Evolutionary conservation across 202 grass and related monocot genomes (phyloP).

Genomic region (Brachypodium distachyon): DNA sequence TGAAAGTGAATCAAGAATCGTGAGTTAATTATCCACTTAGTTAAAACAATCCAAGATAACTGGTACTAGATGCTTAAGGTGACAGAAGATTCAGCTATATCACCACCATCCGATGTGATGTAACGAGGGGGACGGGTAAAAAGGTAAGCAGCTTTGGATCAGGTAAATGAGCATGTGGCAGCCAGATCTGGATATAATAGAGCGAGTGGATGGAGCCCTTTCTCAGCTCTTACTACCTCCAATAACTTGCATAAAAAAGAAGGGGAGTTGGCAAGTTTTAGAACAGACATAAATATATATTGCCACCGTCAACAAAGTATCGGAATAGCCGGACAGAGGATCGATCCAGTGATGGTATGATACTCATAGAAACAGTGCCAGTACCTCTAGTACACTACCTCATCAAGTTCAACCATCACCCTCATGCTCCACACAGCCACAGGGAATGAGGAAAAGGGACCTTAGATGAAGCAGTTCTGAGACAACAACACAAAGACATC

Average conservation of each 20-base stretch:
- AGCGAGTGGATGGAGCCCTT: not conserved
- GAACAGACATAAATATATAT: constrained; percentile 23
- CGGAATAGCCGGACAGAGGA: constrained; percentile 35
- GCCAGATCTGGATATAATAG: constrained; percentile 26
- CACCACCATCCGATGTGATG: constrained; percentile 9
- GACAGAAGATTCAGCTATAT: not conserved
- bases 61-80: not conserved
- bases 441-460: not conserved
- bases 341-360: constrained; percentile 12
- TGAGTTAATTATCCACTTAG: not conserved
- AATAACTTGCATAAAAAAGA: constrained; percentile 23
- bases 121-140: constrained; percentile 11
- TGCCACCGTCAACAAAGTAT: constrained; percentile 34
- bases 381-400: constrained; percentile 14
- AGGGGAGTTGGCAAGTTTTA: constrained; percentile 24
- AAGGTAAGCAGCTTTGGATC: constrained; percentile 18
- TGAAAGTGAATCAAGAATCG: not conserved
- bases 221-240: not conserved
- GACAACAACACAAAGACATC: not conserved
- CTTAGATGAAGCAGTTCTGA: not conserved
- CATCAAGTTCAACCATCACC: constrained; percentile 17
- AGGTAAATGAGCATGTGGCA: not conserved
- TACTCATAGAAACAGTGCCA: constrained; percentile 17
- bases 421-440: constrained; percentile 14
- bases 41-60: not conserved